Evolutionary conservation across 352 stramenopile genomes (phyloP).

Genomic region (Phytophthora citrophthora): DNA sequence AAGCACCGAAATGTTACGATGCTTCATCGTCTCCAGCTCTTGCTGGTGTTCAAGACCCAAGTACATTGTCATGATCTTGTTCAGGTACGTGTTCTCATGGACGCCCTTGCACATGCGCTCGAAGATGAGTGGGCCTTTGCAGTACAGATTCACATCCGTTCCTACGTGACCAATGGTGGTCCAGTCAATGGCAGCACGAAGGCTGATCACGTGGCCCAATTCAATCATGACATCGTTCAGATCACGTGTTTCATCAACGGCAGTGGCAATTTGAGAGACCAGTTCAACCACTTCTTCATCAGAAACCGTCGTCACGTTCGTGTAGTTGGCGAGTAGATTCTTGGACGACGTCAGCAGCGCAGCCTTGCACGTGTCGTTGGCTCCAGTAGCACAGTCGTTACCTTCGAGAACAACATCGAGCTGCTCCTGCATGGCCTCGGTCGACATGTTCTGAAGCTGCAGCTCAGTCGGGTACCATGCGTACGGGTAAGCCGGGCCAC

Average conservation of each 20-base stretch:
- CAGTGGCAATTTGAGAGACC: conserved; percentile 9
- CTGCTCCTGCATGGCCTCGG: conserved; percentile 56
- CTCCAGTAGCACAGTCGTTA: conserved; percentile 36
- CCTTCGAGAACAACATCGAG: conserved; percentile 42
- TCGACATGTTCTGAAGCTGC: conserved; percentile 65
- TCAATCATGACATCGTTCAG: conserved; percentile 57
- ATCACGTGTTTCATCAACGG: conserved; percentile 49
- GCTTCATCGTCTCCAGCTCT: conserved; percentile 65
- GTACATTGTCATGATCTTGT: conserved; percentile 80
- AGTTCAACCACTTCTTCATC: conserved; percentile 9
- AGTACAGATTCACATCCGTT: conserved; percentile 80
- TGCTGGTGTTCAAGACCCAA: conserved; percentile 64
- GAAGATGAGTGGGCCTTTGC: conserved; percentile 62
- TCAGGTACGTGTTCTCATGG: conserved; percentile 75
- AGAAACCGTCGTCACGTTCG: conserved; percentile 37
- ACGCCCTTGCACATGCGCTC: conserved; percentile 70
- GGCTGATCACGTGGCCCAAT: conserved; percentile 59
- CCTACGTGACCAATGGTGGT: conserved; percentile 70
- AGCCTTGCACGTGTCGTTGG: conserved; percentile 56
- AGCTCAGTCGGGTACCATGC: conserved; percentile 56
- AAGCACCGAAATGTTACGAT: conserved; percentile 47
- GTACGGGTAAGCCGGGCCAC: conserved; percentile 39
- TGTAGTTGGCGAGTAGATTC: conserved; percentile 57
- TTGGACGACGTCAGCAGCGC: conserved; percentile 43
- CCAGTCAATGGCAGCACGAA: conserved; percentile 56